phyloP scores from a whole-genome alignment of 805 yeast genomes.

The Clavispora vitiphila region DNA sequence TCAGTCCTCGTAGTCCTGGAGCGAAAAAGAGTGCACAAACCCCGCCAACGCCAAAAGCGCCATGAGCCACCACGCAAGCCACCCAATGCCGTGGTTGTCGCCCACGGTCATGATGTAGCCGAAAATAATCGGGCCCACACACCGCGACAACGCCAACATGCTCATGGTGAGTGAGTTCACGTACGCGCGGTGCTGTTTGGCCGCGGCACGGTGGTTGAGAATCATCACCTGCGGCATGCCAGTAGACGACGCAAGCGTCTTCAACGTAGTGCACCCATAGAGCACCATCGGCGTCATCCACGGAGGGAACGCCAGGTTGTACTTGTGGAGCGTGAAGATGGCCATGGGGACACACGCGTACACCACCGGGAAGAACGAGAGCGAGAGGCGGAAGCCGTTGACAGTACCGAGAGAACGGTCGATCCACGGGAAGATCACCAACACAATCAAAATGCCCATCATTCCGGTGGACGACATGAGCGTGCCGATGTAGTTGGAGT shows the following conservation, averaged over 20 bases:
- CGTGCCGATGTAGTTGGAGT: slow-evolving; percentile 28
- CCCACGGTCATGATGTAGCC: slow-evolving; percentile 33
- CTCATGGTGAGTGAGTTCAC: slow-evolving; percentile 32
- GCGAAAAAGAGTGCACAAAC: slow-evolving; percentile 22
- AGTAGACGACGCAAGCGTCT: slow-evolving; percentile 29
- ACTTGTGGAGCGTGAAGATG: slow-evolving; percentile 27
- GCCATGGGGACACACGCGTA: slow-evolving; percentile 27
- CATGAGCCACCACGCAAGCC: slow-evolving; percentile 35
- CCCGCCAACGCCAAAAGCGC: slow-evolving; percentile 25
- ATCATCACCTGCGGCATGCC: slow-evolving; percentile 34
- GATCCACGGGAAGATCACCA: slow-evolving; percentile 28
- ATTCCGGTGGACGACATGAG: slow-evolving; percentile 33
- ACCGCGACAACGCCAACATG: slow-evolving; percentile 29
- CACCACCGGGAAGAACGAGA: slow-evolving; percentile 27
- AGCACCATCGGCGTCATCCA: slow-evolving; percentile 27
- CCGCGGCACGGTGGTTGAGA: slow-evolving; percentile 32
- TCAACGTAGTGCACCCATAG: slow-evolving; percentile 28
- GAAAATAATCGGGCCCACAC: slow-evolving; percentile 28
- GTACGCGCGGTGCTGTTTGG: slow-evolving; percentile 29
- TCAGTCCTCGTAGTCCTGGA: slow-evolving; percentile 27
- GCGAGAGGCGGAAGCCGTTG: slow-evolving; percentile 27
- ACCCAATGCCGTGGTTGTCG: slow-evolving; percentile 18
- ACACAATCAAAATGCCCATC: slow-evolving; percentile 28
- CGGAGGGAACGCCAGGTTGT: slow-evolving; percentile 20
- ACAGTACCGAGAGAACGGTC: slow-evolving; percentile 30